A percentile compares a stretch with the other conserved stretches of the same genome.
These are phyloP conservation scores for Hordeum pubiflorum DNA, from an alignment of 202 grass and related monocot genomes.

Conservation along the genomic window DNA sequence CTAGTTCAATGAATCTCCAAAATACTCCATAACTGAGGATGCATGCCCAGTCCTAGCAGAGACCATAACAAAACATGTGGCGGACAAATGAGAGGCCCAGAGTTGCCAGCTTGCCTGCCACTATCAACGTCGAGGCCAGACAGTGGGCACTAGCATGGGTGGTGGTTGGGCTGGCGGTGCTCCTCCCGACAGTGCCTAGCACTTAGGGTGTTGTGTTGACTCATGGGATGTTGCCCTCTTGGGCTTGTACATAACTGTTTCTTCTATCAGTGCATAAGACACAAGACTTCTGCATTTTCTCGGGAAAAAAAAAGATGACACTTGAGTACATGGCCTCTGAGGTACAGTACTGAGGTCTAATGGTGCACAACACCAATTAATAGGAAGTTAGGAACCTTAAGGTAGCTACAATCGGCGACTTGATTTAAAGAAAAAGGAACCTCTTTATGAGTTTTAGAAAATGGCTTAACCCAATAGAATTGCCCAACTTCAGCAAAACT, in stretches of 20 bases:
- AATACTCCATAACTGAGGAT: neutral
- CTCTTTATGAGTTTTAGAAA: neutral
- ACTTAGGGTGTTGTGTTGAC: neutral
- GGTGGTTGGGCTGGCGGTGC: neutral
- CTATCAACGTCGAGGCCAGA: neutral
- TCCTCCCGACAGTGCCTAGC: neutral
- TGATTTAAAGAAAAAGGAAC: neutral
- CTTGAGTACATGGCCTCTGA: neutral
- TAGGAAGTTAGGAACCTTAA: neutral
- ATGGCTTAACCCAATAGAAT: neutral
- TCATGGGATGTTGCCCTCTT: neutral
- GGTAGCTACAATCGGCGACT: neutral
- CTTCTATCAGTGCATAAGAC: neutral
- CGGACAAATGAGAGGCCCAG: neutral
- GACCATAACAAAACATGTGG: neutral
- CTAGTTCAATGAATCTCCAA: neutral
- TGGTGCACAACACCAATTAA: neutral
- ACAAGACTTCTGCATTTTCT: neutral
- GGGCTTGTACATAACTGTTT: neutral
- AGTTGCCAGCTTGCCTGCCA: neutral
- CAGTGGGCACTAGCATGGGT: too few relatives aligned
- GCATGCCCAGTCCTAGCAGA: neutral
- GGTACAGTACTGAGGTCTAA: neutral
- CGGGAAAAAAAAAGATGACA: neutral
- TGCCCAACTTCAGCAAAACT: neutral